These are phyloP conservation scores for Dictyostelium discoideum DNA, from an alignment of 78 protist genomes.

Conservation along the genomic window dicty_2.7 NC_007088.5:2940001-2940500, in stretches of 20 bases:
- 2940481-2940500: neutral
- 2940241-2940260: neutral
- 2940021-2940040: neutral
- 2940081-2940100: too few species aligned
- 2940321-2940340: neutral
- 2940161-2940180: too few species aligned
- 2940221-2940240: too few species aligned
- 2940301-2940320: neutral
- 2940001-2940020: neutral
- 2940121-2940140: neutral
- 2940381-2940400: too few species aligned
- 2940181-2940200: too few species aligned
- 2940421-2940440: neutral
- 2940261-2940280: neutral
- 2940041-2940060: too few species aligned
- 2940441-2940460: neutral
- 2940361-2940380: too few species aligned
- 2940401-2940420: too few species aligned
- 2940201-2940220: neutral
- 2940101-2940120: too few species aligned
- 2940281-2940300: neutral
- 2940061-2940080: too few species aligned
- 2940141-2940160: neutral
- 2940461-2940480: neutral
- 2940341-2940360: neutral